Evolutionary conservation across 2,329 filamentous ascomycete genomes (phyloP).

Genomic region (Aspergillus felis): DNA sequence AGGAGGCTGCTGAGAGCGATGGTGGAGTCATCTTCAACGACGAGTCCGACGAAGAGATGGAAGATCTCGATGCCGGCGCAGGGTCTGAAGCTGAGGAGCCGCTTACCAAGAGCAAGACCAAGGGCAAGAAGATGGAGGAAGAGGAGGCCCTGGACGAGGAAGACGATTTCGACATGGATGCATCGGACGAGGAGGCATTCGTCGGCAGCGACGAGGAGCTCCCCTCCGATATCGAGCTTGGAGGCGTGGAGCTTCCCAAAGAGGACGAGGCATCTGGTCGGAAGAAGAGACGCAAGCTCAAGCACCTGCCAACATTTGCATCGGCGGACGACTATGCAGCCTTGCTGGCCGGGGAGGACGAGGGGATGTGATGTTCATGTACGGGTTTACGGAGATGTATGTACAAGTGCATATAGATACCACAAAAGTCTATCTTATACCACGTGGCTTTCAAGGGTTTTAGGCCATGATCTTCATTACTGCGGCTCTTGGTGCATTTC

Average conservation of each 20-base stretch:
- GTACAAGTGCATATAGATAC: slow-evolving; percentile 13
- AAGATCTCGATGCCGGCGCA: slow-evolving; percentile 44
- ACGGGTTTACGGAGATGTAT: slow-evolving; percentile 1
- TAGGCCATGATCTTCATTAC: not conserved
- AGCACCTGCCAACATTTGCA: slow-evolving; percentile 86
- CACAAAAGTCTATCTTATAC: slow-evolving; percentile 10
- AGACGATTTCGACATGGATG: slow-evolving; percentile 50
- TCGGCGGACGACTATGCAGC: slow-evolving; percentile 91
- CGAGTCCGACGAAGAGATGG: slow-evolving; percentile 44
- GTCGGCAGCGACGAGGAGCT: slow-evolving; percentile 54
- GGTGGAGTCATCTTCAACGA: slow-evolving; percentile 47
- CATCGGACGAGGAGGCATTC: slow-evolving; percentile 44
- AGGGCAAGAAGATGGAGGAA: slow-evolving; percentile 31
- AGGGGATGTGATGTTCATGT: slow-evolving; percentile 29
- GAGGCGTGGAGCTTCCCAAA: slow-evolving; percentile 40
- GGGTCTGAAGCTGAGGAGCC: slow-evolving; percentile 45
- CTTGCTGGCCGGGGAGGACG: slow-evolving; percentile 70
- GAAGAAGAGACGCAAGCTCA: slow-evolving; percentile 77
- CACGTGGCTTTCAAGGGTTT: not conserved
- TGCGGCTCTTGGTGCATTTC: not conserved
- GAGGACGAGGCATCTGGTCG: slow-evolving; percentile 39
- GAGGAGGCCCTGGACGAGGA: slow-evolving; percentile 46
- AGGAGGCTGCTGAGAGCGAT: slow-evolving; percentile 35
- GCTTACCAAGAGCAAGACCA: slow-evolving; percentile 16
- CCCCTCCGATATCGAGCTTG: slow-evolving; percentile 47